These are phyloP conservation scores for Coemansia sp. DNA, from an alignment of 371 early-diverging fungal species.

Conservation along the genomic window DNA sequence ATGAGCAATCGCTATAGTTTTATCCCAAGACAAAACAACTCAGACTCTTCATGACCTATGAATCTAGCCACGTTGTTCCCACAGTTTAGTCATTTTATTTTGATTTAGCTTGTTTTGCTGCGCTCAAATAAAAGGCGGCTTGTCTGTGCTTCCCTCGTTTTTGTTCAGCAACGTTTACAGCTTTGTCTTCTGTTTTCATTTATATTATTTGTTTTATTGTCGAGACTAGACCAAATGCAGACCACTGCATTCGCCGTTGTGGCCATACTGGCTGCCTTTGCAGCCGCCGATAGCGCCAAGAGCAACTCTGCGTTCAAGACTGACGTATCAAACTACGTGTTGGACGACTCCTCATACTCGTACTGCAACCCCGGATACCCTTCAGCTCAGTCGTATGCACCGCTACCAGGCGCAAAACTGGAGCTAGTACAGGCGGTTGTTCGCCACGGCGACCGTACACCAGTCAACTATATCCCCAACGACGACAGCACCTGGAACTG, in stretches of 20 bases:
- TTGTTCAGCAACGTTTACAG: background rate
- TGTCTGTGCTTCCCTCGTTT: background rate
- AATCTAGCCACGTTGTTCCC: background rate
- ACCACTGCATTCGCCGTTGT: background rate
- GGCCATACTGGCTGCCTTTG: slow-evolving; percentile 7
- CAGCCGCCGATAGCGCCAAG: slow-evolving; percentile 3
- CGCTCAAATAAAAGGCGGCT: background rate
- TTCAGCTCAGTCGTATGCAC: slow-evolving; percentile 9
- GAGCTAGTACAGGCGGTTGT: slow-evolving; percentile 47
- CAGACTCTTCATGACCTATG: background rate
- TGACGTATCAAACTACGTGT: slow-evolving; percentile 1
- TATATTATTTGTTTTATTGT: background rate
- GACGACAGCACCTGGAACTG: slow-evolving; percentile 44
- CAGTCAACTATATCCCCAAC: slow-evolving; percentile 24
- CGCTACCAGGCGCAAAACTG: slow-evolving; percentile 37
- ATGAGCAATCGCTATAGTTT: slow-evolving; percentile 60
- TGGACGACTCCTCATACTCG: slow-evolving; percentile 27
- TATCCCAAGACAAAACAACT: background rate
- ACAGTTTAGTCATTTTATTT: background rate
- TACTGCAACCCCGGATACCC: slow-evolving; percentile 42
- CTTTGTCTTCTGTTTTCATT: background rate
- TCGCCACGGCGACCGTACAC: slow-evolving; percentile 51
- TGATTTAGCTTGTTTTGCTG: background rate
- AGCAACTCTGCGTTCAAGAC: slow-evolving; percentile 5
- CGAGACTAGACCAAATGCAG: background rate